A percentile compares a stretch with the other conserved stretches of the same genome.
Conservation (phyloP, 345 rosid genomes). For the Syzygium aqueum region DNA sequence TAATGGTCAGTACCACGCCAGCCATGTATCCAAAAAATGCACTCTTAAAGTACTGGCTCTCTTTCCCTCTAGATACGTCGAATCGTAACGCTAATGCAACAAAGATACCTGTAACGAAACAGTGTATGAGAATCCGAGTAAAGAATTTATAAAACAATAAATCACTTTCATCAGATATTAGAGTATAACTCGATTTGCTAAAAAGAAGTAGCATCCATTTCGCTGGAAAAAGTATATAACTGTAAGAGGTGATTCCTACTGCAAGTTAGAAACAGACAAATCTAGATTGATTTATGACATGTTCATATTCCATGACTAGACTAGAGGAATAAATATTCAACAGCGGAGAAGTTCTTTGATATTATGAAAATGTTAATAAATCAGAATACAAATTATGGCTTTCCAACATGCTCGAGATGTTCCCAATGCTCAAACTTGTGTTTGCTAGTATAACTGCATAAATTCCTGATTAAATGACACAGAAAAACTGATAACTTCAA, state of each 20-base stretch:
- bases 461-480: neutral
- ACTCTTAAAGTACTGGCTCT: conserved; percentile 86
- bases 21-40: conserved; percentile 75
- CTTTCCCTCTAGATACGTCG: conserved; percentile 86
- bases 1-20: conserved; percentile 77
- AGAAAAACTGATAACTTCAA: neutral
- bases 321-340: neutral
- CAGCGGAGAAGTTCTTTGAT: neutral
- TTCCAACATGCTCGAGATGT: neutral
- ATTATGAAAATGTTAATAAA: neutral
- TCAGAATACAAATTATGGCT: neutral
- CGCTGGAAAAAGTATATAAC: neutral
- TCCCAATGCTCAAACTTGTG: neutral
- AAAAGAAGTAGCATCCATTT: neutral
- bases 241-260: neutral
- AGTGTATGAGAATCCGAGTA: neutral
- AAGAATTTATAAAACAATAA: neutral
- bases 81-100: conserved; percentile 93
- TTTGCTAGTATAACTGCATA: neutral
- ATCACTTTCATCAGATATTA: neutral
- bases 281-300: neutral
- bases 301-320: neutral
- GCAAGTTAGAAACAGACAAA: neutral
- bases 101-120: conserved; percentile 60
- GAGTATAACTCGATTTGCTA: neutral